Evolutionary conservation across 2,329 filamentous ascomycete genomes (phyloP).

Genomic region (Cryoendolithus antarcticus): DNA sequence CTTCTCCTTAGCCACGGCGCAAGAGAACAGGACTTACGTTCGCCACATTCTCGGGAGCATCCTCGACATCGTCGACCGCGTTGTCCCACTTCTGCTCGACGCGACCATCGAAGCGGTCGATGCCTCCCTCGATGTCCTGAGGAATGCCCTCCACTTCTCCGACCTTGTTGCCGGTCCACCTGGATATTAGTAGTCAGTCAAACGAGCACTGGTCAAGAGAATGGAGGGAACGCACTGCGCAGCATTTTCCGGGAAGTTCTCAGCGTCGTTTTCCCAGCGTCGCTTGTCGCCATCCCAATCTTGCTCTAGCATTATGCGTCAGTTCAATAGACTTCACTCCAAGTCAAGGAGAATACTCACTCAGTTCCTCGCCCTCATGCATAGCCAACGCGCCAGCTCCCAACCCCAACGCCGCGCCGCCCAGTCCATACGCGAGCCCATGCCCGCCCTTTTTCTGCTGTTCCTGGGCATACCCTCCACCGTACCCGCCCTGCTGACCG

Average conservation of each 20-base stretch:
- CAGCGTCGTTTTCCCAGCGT: slow-evolving; percentile 19
- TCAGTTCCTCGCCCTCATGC: slow-evolving; percentile 33
- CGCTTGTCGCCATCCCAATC: slow-evolving; percentile 9
- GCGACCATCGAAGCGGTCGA: slow-evolving; percentile 22
- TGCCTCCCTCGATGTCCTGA: slow-evolving; percentile 19
- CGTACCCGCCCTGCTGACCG: slow-evolving; percentile 1
- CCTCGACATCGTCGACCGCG: slow-evolving; percentile 22
- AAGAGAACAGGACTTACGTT: too few species aligned
- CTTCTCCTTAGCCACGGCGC: too few species aligned
- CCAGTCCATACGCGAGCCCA: slow-evolving; percentile 24
- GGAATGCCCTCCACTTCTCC: slow-evolving; percentile 30
- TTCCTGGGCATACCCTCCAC: slow-evolving; percentile 6
- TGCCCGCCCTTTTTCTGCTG: slow-evolving; percentile 20
- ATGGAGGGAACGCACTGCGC: slow-evolving; percentile 29
- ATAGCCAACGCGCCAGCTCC: slow-evolving; percentile 33
- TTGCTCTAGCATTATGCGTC: slow-evolving; percentile 1
- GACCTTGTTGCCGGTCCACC: slow-evolving; percentile 10
- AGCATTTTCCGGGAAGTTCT: slow-evolving; percentile 31
- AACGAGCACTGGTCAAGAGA: too few species aligned
- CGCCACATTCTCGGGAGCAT: slow-evolving; percentile 24
- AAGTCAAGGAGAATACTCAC: slow-evolving; percentile 12
- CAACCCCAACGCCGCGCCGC: slow-evolving; percentile 30
- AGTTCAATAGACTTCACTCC: not conserved
- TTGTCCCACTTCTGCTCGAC: slow-evolving; percentile 22
- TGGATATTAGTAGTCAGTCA: too few species aligned